A percentile compares a stretch with the other conserved stretches of the same genome.
Conservation (phyloP, 805 yeast species). For the Kregervanrija delftensis region DNA sequence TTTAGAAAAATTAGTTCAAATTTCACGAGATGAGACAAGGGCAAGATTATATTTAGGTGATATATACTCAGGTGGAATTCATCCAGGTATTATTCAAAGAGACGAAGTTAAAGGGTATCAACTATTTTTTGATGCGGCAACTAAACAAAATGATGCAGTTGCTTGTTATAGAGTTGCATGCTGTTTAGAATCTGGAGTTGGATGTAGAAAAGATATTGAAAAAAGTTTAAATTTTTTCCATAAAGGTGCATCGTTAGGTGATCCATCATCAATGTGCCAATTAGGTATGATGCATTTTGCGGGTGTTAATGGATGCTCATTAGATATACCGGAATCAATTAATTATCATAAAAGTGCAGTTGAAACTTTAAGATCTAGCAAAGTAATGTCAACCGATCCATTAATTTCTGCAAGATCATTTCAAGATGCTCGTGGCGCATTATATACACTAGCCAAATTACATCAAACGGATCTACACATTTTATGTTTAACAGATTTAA, state of each 20-base stretch:
- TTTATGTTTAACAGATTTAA: conserved; percentile 18
- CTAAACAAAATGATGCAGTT: conserved; percentile 43
- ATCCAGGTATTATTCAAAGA: conserved; percentile 40
- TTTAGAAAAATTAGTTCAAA: conserved; percentile 45
- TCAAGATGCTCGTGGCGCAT: conserved; percentile 28
- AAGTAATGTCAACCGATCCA: conserved; percentile 27
- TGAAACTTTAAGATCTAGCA: conserved; percentile 17
- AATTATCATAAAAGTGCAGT: conserved; percentile 24
- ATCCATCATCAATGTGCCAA: conserved; percentile 65
- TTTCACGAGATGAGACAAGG: conserved; percentile 42
- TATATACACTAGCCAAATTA: conserved; percentile 29
- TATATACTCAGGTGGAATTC: conserved; percentile 44
- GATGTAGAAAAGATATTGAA: conserved; percentile 35
- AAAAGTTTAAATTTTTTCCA: conserved; percentile 49
- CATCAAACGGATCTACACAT: conserved; percentile 29
- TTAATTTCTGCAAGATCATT: conserved; percentile 28
- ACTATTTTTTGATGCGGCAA: conserved; percentile 52
- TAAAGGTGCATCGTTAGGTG: conserved; percentile 56
- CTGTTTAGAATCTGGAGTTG: conserved; percentile 61
- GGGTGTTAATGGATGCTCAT: conserved; percentile 25
- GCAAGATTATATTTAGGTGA: conserved; percentile 58
- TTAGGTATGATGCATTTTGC: conserved; percentile 57
- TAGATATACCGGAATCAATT: conserved; percentile 22
- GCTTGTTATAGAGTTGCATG: conserved; percentile 68
- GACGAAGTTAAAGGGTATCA: conserved; percentile 59